Percentiles rank a stretch among this genome's conserved stretches.
Conservation (phyloP, 2,329 filamentous ascomycete species). For the Cercospora janseana region DNA sequence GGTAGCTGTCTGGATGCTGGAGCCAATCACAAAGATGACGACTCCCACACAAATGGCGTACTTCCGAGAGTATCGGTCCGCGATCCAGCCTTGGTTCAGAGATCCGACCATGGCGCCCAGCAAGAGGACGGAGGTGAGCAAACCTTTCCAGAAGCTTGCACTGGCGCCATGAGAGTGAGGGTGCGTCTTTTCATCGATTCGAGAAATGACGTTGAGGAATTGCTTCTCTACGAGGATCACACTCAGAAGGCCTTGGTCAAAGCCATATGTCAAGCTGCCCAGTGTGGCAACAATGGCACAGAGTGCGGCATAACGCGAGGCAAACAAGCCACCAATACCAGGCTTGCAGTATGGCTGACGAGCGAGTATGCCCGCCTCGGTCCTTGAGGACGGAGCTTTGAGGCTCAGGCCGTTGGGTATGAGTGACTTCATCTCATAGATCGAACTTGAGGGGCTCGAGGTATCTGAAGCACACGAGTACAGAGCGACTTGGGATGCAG, state of each 20-base stretch:
- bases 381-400: not conserved
- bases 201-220: conserved; percentile 43
- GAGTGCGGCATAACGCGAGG: conserved; percentile 51
- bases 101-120: conserved; percentile 43
- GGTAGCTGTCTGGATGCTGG: conserved; percentile 41
- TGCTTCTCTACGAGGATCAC: conserved; percentile 49
- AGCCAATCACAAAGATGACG: conserved; percentile 46
- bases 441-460: too few relatives aligned
- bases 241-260: conserved; percentile 42
- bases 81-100: conserved; percentile 38
- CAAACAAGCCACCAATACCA: conserved; percentile 47
- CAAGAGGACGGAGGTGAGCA: conserved; percentile 48
- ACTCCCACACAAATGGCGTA: conserved; percentile 44
- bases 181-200: conserved; percentile 29
- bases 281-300: conserved; percentile 51
- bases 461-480: too few relatives aligned
- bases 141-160: conserved; percentile 66
- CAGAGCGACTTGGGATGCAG: too few relatives aligned
- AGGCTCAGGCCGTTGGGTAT: too few relatives aligned
- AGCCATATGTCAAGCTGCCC: conserved; percentile 44
- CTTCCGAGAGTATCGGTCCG: conserved; percentile 47
- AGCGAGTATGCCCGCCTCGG: not conserved
- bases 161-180: not conserved
- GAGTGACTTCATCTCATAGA: too few relatives aligned
- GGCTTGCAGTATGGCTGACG: conserved; percentile 31